A percentile compares a stretch with the other conserved stretches of the same genome.
phyloP scores from a whole-genome alignment of 2,329 filamentous ascomycete species.

The Helotiales sp. region DNA sequence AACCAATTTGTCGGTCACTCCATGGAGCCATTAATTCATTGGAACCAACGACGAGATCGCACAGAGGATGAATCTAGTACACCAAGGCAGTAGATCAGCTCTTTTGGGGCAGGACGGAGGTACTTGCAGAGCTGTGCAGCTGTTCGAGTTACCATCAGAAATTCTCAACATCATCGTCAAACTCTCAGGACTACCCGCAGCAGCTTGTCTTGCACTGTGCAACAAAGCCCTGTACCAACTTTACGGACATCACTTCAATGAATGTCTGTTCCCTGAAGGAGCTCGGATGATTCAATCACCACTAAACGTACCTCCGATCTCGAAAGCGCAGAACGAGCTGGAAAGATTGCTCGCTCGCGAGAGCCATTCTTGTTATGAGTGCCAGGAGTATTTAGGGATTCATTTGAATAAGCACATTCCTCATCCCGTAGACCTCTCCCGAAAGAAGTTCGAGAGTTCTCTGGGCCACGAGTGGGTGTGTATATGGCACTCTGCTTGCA shows the following conservation, averaged over 20 bases:
- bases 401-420: not conserved
- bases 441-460: not conserved
- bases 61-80: too few relatives aligned
- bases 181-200: not conserved
- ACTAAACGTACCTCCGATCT: not conserved
- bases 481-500: not conserved
- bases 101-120: too few relatives aligned
- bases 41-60: too few relatives aligned
- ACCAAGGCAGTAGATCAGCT: too few relatives aligned
- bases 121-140: too few relatives aligned
- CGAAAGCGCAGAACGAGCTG: not conserved
- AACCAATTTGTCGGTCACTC: too few relatives aligned
- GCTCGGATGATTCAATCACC: too few relatives aligned
- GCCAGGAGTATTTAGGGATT: not conserved
- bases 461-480: not conserved
- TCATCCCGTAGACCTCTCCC: not conserved
- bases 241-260: not conserved
- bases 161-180: not conserved
- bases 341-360: not conserved
- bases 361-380: not conserved
- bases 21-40: too few relatives aligned
- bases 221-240: not conserved
- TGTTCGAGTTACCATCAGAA: not conserved
- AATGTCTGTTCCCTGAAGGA: too few relatives aligned
- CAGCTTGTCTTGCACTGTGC: not conserved